Percentiles rank a stretch among this genome's conserved stretches.
Conservation (phyloP, 2,329 filamentous ascomycete species). For the Fonsecaea nubica region DNA sequence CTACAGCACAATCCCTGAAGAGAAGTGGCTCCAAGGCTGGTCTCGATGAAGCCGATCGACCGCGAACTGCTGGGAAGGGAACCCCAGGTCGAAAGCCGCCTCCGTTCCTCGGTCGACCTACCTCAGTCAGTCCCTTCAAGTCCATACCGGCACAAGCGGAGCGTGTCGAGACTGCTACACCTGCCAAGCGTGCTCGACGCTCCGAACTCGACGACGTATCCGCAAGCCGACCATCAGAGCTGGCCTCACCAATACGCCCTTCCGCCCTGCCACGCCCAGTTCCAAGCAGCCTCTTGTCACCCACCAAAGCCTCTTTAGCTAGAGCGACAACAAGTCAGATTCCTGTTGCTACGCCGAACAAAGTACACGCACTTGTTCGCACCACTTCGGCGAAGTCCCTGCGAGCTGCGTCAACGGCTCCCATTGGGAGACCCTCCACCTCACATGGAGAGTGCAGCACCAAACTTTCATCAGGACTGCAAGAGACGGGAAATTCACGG, state of each 20-base stretch:
- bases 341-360: conserved; percentile 55
- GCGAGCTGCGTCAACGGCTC: conserved; percentile 51
- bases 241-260: conserved; percentile 18
- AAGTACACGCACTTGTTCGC: conserved; percentile 55
- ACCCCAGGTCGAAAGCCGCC: conserved; percentile 45
- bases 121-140: conserved; percentile 43
- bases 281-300: conserved; percentile 70
- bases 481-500: background rate
- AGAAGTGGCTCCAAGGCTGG: conserved; percentile 67
- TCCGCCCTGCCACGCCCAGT: conserved; percentile 56
- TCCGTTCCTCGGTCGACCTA: conserved; percentile 43
- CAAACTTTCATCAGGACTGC: conserved; percentile 3
- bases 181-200: conserved; percentile 75
- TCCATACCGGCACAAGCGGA: conserved; percentile 42
- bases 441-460: conserved; percentile 20
- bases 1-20: conserved; percentile 55
- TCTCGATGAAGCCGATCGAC: conserved; percentile 64
- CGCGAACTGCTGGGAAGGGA: conserved; percentile 45
- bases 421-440: conserved; percentile 44
- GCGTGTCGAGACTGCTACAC: conserved; percentile 45
- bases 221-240: conserved; percentile 55
- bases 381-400: conserved; percentile 62
- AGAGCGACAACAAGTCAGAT: conserved; percentile 64
- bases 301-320: conserved; percentile 76
- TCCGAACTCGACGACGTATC: conserved; percentile 72